phyloP scores from a whole-genome alignment of 169 alveolate genomes.

The Plasmodium inui region DNA sequence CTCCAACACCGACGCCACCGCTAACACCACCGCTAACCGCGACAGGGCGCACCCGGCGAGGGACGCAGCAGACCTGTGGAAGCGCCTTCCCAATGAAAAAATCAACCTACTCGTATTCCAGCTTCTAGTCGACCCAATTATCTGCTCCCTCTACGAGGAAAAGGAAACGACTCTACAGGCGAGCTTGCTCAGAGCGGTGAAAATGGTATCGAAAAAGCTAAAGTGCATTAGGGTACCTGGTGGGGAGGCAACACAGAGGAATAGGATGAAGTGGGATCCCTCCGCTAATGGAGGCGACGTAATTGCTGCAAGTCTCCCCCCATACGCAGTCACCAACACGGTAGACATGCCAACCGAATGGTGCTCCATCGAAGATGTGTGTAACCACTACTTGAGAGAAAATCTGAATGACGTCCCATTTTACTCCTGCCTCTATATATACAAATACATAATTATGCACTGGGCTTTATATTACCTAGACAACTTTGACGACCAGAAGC shows the following conservation, averaged over 20 bases:
- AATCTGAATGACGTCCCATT: constrained; percentile 2
- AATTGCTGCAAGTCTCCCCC: not conserved
- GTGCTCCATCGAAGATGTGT: constrained; percentile 19
- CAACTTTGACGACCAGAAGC: not conserved
- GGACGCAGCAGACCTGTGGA: not conserved
- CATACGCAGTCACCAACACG: not conserved
- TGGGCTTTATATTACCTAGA: constrained; percentile 15
- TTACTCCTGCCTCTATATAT: constrained; percentile 54
- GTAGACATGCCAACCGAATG: constrained; percentile 10
- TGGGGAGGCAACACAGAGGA: not conserved
- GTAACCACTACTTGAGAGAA: constrained; percentile 30
- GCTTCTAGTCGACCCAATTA: constrained; percentile 68
- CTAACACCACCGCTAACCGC: not conserved
- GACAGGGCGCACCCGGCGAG: not conserved
- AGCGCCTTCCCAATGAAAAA: not conserved
- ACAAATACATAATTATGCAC: constrained; percentile 37
- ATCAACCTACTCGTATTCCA: constrained; percentile 13
- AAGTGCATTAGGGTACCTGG: not conserved
- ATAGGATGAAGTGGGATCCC: not conserved
- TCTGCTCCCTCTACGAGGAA: constrained; percentile 54
- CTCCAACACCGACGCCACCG: not conserved
- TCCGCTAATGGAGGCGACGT: not conserved
- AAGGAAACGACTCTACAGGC: constrained; percentile 38
- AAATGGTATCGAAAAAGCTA: constrained; percentile 35
- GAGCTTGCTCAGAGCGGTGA: constrained; percentile 37